Base-by-base conservation (phyloP, 345 rosid genomes). In the Pistacia vera region DNA sequence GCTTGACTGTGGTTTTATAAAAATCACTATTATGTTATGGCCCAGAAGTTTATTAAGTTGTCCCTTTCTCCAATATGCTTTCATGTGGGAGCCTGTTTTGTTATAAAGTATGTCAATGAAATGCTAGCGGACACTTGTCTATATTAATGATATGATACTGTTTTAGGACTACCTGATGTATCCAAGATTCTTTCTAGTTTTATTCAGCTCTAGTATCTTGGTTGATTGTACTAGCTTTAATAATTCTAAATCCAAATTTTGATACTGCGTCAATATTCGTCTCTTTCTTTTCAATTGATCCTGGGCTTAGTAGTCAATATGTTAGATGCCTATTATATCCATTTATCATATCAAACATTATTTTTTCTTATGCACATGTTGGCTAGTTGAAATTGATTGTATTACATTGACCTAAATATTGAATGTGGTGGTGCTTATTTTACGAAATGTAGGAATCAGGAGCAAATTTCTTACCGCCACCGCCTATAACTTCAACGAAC, bases 401-500 rank as follows among this genome's bases (percentile, higher is more conserved):
- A 41, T 38, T n/a, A 20, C 16, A n/a, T 8, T 38, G 51, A 46
- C 17, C 63, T 16, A 22, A 63, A 56, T 71, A 68, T 54, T 38
- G 11, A 68, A 14, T 46, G 17, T 10, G 51, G 64, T 75, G 49
- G 48, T 46, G 14, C 69, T 55, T 52, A 46, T 75, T 81, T 38
- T 73, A 72, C 74, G 74, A 55, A 77, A 44, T 83, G 70, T 75
- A 93, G 98, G 99, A 93, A 71, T 90, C 97, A 18, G 97, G 97
- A 70, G 88, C 99, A 80, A 93, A 90, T 88, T 90, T 93, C 86
- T 78, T 93, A 61, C 83, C 92, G 76, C 90, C 97, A 57, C 83
- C 97, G 70, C 96, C 98, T 54, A 91, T 93, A 81, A 86, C 93
- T 78, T 88, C 99, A 70, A 82, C 98, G 74, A 95, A 95, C 85